These are phyloP conservation scores for Aristolochia contorta DNA, from an alignment of 164 flowering plant species.

Conservation along the genomic window DNA sequence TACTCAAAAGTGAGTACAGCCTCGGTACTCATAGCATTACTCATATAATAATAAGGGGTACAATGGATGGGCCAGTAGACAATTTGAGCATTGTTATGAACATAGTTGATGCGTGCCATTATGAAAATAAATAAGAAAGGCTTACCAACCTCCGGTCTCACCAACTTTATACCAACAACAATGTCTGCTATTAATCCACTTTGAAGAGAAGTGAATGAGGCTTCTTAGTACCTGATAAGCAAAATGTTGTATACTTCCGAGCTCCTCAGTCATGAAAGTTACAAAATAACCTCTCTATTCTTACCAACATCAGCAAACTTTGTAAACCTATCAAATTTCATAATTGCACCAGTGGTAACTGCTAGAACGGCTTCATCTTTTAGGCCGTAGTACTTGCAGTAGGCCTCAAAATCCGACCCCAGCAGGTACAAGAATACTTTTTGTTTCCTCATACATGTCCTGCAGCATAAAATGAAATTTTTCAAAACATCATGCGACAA, in stretches of 20 bases:
- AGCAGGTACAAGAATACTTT: conserved; percentile 96
- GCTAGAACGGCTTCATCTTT: conserved; percentile 74
- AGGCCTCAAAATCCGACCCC: conserved; percentile 99
- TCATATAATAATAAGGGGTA: no score
- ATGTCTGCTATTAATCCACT: not conserved
- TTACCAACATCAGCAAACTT: conserved; percentile 98
- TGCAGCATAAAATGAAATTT: conserved; percentile 17
- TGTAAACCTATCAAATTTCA: conserved; percentile 92
- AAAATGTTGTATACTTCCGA: conserved; percentile 72
- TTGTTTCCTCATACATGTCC: conserved; percentile 99
- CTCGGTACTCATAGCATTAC: no score
- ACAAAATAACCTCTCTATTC: conserved; percentile 86
- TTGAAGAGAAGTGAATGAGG: no score
- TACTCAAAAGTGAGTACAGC: no score
- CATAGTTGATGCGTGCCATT: no score
- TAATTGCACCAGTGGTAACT: conserved; percentile 92
- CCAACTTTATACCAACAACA: no score
- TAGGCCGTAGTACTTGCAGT: conserved; percentile 85
- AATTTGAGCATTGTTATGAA: no score
- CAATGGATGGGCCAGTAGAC: no score
- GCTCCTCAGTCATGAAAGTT: conserved; percentile 74
- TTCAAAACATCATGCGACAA: no score
- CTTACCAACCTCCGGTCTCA: no score
- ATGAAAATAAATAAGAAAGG: conserved; percentile 3
- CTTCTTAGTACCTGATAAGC: conserved; percentile 43